These are phyloP conservation scores for Claviceps paspali DNA, from an alignment of 2,329 filamentous ascomycete species.

Conservation along the genomic window DNA sequence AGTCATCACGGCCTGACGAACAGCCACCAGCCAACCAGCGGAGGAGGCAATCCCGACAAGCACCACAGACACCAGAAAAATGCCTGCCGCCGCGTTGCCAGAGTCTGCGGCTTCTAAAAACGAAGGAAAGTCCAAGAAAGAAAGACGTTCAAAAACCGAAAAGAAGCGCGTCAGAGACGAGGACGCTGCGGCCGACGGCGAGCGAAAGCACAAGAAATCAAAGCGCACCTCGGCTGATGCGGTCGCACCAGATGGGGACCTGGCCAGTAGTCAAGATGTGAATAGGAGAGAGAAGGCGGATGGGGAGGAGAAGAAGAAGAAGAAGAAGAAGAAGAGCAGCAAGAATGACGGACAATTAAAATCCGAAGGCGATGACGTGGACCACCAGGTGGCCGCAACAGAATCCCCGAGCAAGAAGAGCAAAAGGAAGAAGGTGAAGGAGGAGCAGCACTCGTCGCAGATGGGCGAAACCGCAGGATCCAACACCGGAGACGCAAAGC, in stretches of 20 bases:
- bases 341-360: conserved; percentile 14
- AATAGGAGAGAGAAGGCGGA: too few species aligned
- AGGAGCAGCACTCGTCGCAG: conserved; percentile 12
- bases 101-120: conserved; percentile 16
- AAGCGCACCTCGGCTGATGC: conserved; percentile 26
- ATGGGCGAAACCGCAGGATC: conserved; percentile 2
- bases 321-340: conserved; percentile 18
- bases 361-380: neutral
- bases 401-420: conserved; percentile 5
- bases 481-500: conserved; percentile 11
- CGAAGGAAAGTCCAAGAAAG: conserved; percentile 26
- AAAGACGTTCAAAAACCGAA: conserved; percentile 17
- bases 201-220: conserved; percentile 35
- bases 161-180: conserved; percentile 33
- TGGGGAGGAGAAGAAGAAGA: conserved; percentile 21
- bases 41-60: too few species aligned
- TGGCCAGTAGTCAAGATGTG: conserved; percentile 17
- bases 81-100: conserved; percentile 16
- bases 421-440: conserved; percentile 14
- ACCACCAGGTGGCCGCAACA: conserved; percentile 1
- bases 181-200: conserved; percentile 20
- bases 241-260: conserved; percentile 8
- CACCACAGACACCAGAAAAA: too few species aligned
- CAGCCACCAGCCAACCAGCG: too few species aligned
- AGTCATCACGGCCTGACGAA: too few species aligned